These are phyloP conservation scores for Pythium oligandrum DNA, from an alignment of 352 stramenopile genomes.

Conservation along the genomic window DNA sequence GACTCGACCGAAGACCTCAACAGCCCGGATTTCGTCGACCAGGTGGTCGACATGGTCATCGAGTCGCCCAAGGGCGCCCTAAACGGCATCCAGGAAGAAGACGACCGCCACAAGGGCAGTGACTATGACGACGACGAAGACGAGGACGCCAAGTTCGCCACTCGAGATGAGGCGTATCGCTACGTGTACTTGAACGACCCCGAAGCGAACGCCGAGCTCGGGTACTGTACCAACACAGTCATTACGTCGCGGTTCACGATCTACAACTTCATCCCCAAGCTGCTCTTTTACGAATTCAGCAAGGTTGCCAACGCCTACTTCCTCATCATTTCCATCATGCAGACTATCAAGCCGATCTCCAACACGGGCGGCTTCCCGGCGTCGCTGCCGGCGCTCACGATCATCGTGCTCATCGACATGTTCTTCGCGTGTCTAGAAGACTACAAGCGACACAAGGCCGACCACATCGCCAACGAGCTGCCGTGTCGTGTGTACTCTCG, in stretches of 20 bases:
- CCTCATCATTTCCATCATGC: constrained; percentile 89
- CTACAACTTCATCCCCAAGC: constrained; percentile 89
- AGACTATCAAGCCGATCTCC: constrained; percentile 89
- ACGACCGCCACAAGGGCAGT: constrained; percentile 9
- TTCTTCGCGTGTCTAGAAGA: constrained; percentile 90
- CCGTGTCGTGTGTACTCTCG: constrained; percentile 39
- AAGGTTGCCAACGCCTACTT: constrained; percentile 95
- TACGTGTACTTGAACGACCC: constrained; percentile 71
- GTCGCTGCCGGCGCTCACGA: constrained; percentile 86
- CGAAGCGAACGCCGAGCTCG: constrained; percentile 44
- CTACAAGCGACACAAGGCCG: constrained; percentile 85
- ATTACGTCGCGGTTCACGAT: constrained; percentile 89
- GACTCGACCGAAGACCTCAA: not conserved
- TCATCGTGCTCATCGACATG: constrained; percentile 92
- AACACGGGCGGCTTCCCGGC: constrained; percentile 90
- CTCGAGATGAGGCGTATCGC: constrained; percentile 24
- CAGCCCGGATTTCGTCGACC: constrained; percentile 9
- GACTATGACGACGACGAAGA: constrained; percentile 9
- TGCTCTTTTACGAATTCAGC: constrained; percentile 88
- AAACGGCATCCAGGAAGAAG: constrained; percentile 16
- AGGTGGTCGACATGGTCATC: constrained; percentile 17
- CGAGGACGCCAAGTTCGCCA: constrained; percentile 24
- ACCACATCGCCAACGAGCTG: constrained; percentile 83
- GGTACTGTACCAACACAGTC: constrained; percentile 75
- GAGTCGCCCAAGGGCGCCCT: constrained; percentile 13